Evolutionary conservation across 257 asterid genomes (phyloP).

Genomic region (Plantago elongata): DNA sequence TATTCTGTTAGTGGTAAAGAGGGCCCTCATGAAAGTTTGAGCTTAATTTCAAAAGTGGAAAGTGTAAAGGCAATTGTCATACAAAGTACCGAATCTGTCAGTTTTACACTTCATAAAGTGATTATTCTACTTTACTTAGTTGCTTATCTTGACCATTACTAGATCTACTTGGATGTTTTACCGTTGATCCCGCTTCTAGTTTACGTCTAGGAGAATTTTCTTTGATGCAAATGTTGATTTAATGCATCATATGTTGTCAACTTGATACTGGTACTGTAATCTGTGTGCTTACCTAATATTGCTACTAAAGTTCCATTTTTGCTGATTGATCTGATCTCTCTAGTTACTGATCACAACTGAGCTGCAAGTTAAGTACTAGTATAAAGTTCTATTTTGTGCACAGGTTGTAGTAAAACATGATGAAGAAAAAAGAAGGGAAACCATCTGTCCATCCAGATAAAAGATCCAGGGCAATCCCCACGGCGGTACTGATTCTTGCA

Average conservation of each 20-base stretch:
- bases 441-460: slow-evolving; percentile 47
- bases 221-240: not conserved
- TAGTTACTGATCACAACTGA: not conserved
- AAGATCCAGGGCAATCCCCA: slow-evolving; percentile 51
- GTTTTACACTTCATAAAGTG: slow-evolving; percentile 24
- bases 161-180: slow-evolving; percentile 35
- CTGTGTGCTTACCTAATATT: not conserved
- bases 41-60: slow-evolving; percentile 35
- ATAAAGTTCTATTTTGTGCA: slow-evolving; percentile 17
- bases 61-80: slow-evolving; percentile 25
- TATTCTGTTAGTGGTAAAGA: slow-evolving; percentile 31
- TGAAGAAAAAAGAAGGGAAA: slow-evolving; percentile 90
- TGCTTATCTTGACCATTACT: slow-evolving; percentile 23
- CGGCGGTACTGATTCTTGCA: slow-evolving; percentile 58
- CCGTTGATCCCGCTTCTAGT: slow-evolving; percentile 18
- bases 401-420: slow-evolving; percentile 44
- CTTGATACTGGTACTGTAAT: not conserved
- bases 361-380: not conserved
- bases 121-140: slow-evolving; percentile 15
- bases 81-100: slow-evolving; percentile 26
- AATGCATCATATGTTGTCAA: slow-evolving; percentile 4
- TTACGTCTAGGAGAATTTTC: not conserved
- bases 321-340: not conserved
- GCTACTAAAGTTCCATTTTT: not conserved
- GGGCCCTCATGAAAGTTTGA: slow-evolving; percentile 42